Evolutionary conservation across 2,329 filamentous ascomycete species (phyloP), one percentile per base, ranked within the genome.

Genomic region (Phyllosticta capitalensis): DNA sequence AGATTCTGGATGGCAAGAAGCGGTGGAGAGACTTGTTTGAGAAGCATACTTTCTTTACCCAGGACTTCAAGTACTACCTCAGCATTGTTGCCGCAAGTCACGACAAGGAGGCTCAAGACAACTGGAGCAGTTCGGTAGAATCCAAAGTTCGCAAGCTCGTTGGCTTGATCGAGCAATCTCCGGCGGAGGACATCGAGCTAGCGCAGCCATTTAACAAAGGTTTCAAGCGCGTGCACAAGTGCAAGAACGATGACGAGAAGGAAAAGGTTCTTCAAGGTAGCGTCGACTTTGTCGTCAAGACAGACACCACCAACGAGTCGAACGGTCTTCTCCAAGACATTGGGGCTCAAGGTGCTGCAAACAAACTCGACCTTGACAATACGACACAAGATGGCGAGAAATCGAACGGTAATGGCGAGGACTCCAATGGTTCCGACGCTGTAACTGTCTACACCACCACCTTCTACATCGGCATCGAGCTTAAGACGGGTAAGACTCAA

Each of bases 11-110:
- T 30, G 89, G 88, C 60, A 88, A 88, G 67, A 81, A 82, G 62
- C 82, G 81, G 17, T 99, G 94, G 94, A 89, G 87, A 66, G 89
- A 92, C 62, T 78, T 99, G 1, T 97, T 99, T 71, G 79, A 82
- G 52, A 91, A 91, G 67, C 92, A 97, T 73, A 89, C 86, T 0
- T 99, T 99, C 74, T 99, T 99, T 75, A 95, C 92, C 0, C 74
- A 84, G 48, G 91, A 88, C 64, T 96, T 95, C 79, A 96, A 95
- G 72, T 96, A 97, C 72, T 99, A 97, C 71, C 84, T 99, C 58
- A 90, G 88, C 56, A 87, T 99, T 60, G 87, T 92, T 54, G 85
- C 90, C 17, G 87, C 90, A 1, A 92, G 90, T 71, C 88, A 83
- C 62, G 88, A 85, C 30, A 91, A 92, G 69, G 90, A 96, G 66